phyloP scores from a whole-genome alignment of 805 yeast genomes.

The Cyberlindnera euphorbiae region DNA sequence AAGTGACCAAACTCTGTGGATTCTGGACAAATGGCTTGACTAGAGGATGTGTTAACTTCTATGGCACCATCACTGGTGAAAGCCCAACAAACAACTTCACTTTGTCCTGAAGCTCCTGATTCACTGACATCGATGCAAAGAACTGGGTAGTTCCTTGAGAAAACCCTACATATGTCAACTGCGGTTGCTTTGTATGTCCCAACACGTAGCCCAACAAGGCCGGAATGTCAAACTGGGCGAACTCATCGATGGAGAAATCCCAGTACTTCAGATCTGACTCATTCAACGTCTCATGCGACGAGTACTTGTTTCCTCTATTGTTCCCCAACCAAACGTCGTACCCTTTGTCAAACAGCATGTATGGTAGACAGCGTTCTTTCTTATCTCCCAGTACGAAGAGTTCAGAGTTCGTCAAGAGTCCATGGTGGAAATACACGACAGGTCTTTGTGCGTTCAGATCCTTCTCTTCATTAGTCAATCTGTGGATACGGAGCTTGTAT shows the following conservation, averaged over 20 bases:
- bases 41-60: conserved; percentile 70
- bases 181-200: conserved; percentile 36
- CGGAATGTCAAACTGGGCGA: conserved; percentile 88
- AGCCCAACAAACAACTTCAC: conserved; percentile 66
- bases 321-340: conserved; percentile 96
- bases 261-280: conserved; percentile 52
- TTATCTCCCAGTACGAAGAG: conserved; percentile 45
- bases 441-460: conserved; percentile 17
- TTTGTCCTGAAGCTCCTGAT: conserved; percentile 55
- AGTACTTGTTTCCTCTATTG: conserved; percentile 89
- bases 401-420: conserved; percentile 75
- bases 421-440: conserved; percentile 78
- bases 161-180: conserved; percentile 76
- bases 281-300: conserved; percentile 30
- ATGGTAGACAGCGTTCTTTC: conserved; percentile 52
- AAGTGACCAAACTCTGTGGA: conserved; percentile 62
- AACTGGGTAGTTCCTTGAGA: conserved; percentile 95
- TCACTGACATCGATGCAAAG: conserved; percentile 71
- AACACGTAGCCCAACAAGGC: conserved; percentile 72
- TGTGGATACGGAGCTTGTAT: conserved; percentile 62
- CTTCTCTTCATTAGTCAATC: conserved; percentile 23
- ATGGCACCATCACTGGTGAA: conserved; percentile 93
- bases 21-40: conserved; percentile 72
- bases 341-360: conserved; percentile 68
- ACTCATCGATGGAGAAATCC: conserved; percentile 89